Base-by-base conservation (phyloP, 2,329 filamentous ascomycete species). In the Monosporascus sp. region DNA sequence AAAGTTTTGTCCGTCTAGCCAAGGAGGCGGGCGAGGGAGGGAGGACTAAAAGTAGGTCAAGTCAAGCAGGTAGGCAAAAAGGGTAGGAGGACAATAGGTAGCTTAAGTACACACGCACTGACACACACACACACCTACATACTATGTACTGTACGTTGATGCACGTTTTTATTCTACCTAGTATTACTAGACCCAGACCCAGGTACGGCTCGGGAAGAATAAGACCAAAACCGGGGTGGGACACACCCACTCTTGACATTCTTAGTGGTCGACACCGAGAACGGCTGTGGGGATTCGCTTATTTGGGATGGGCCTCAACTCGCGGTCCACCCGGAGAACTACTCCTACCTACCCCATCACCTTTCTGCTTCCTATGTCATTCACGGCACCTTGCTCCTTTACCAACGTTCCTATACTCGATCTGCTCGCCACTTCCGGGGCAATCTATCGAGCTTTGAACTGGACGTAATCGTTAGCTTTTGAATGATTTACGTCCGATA, bases 381-480 rank as follows among this genome's bases (percentile, higher is more conserved):
- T 59, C 49, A 39, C 56, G 58, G 51, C 43, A 47, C 47, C 49
- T 52, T 50, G 47, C 46, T 54, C 68, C 68, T 72, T 72, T 61
- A 67, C 69, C 70, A 65, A 71, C 75, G 70, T 88, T 79, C 76
- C 83, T 84, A 77, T 81, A 81, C 84, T 89, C 78, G 64, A 84
- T 85, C 64, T 75, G 73, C 72, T 83, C 83, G 72, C 68, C 69
- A 43, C 48, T 52, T 49, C 44, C 52, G 57, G 71, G 58, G 69
- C 74, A 72, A 69, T 74, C 71, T 45, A 65, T 60, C 49, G 64
- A 72, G 68, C 66, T 65, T 65, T 59, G 53, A 65, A 72, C 51
- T 55, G 60, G 47, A 41, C 50, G 41, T 35, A 60, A 63, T 60
- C 56, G 58, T 49, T 53, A 5, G 27, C 17, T 45, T 55, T 51